Base-by-base conservation (phyloP, 768 basidiomycete genomes). In the Boletus subparvulus region DNA sequence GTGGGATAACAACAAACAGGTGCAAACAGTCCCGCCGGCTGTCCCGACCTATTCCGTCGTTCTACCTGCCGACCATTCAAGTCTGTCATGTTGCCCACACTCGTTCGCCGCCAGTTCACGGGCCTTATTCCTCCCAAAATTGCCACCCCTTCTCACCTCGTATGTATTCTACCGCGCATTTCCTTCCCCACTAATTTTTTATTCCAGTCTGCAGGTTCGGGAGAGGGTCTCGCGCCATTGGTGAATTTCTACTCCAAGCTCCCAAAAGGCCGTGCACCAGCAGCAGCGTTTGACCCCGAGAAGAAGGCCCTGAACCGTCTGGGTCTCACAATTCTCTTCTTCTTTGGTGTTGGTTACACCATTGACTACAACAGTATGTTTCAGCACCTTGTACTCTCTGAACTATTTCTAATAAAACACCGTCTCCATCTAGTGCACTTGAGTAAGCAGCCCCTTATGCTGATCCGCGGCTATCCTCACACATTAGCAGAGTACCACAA, bases 221-320 rank as follows among this genome's bases (percentile, higher is more conserved):
- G 92, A 43, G 84, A 84, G 43, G 85, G 90, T 60, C 88, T 96
- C 51, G 78, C 82, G 55, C 86, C 86, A 33, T 88, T 98, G 69
- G 93, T 97, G 61, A 86, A 92, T 64, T 98, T 97, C 77, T 98
- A 98, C 80, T 94, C 91, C 58, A 95, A 93, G 75, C 84, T 98
- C 48, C 96, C 94, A 62, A 98, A 98, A 73, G 95, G 95, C 45
- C 78, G 84, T 40, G 83, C 85, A 36, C 78, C 90, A 17, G 69
- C 79, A 39, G 76, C 84, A 19, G 77, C 80, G 51, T 75, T 75
- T 52, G 91, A 93, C 21, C 77, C 96, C 67, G 94, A 92, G 60
- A 84, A 85, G 75, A 96, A 92, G 73, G 94, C 92, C 40, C 0
- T 69, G 42, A 69, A 54, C 36, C 59, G 82, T 85, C 50, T 81